phyloP scores from a whole-genome alignment of 345 rosid species.

The Angophora floribunda region DNA sequence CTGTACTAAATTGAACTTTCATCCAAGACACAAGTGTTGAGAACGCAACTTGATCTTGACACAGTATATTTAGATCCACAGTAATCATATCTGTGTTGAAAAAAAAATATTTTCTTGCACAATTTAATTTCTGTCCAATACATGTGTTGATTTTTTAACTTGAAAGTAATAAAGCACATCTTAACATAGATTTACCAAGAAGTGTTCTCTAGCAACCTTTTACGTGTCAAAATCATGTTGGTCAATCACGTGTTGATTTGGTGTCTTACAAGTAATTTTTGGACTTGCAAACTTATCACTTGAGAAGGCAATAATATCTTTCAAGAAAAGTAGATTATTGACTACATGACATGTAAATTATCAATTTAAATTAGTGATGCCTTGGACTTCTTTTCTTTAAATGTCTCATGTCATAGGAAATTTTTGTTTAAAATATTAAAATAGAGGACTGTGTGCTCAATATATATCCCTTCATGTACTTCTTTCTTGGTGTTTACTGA shows the following conservation, averaged over 20 bases:
- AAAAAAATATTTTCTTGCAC: not conserved
- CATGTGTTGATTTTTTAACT: not conserved
- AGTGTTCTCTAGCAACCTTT: not conserved
- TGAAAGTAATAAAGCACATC: not conserved
- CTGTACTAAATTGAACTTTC: not conserved
- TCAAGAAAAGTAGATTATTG: not conserved
- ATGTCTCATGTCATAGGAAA: not conserved
- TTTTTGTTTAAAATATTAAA: not conserved
- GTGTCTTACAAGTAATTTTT: not conserved
- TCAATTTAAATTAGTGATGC: not conserved
- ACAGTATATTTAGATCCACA: not conserved
- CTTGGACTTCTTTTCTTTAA: not conserved
- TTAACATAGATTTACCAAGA: not conserved
- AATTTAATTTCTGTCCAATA: not conserved
- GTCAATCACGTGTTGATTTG: not conserved
- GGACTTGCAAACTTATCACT: not conserved
- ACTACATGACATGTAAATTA: not conserved
- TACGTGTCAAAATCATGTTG: not conserved
- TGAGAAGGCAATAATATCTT: not conserved
- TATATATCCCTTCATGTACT: not conserved
- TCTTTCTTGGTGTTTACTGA: not conserved
- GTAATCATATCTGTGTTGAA: not conserved
- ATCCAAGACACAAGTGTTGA: not conserved
- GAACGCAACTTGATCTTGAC: not conserved
- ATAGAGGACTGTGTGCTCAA: not conserved